Base-by-base conservation (phyloP, 2,329 filamentous ascomycete genomes). In the Epichloe festucae region DNA sequence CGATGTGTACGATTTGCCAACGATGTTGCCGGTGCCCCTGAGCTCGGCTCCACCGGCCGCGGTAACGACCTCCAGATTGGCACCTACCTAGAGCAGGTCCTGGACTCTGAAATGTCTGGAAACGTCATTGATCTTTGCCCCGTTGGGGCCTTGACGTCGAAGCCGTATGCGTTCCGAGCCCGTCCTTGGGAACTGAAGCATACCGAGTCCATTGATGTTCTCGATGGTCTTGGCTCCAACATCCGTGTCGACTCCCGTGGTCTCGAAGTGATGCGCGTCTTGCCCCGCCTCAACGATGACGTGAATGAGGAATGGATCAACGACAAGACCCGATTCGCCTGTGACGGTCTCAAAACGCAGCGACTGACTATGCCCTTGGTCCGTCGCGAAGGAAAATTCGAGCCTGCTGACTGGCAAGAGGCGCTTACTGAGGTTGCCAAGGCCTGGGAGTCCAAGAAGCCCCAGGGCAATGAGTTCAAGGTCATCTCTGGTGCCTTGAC, bases 281-380 rank as follows among this genome's bases (percentile, higher is more conserved):
- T 96, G 15, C 93, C 93, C 54, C 82, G 93, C 62, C 77, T 98
- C 55, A 98, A 98, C 67, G 93, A 98, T 66, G 90, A 97, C 62
- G 82, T 98, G 62, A 98, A 98, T 69, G 93, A 98, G 74, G 93
- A 98, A 71, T 98, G 93, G 93, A 97, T 98, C 69, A 93, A 97
- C 71, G 93, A 98, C 75, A 98, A 97, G 78, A 84, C 89, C 41
- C 83, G 93, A 58, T 98, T 97, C 67, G 91, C 93, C 42, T 95
- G 90, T 67, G 93, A 98, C 67, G 93, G 93, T 48, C 77, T 98
- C 58, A 95, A 90, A 79, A 97, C 91, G 46, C 93, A 98, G 72
- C 82, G 93, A 65, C 76, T 98, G 52, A 97, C 93, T 38, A 93
- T 91, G 58, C 93, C 93, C 42, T 73, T 98, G 56, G 83, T 96